Base-by-base conservation (phyloP, 2,329 filamentous ascomycete genomes). In the Fusarium nisikadoi region DNA sequence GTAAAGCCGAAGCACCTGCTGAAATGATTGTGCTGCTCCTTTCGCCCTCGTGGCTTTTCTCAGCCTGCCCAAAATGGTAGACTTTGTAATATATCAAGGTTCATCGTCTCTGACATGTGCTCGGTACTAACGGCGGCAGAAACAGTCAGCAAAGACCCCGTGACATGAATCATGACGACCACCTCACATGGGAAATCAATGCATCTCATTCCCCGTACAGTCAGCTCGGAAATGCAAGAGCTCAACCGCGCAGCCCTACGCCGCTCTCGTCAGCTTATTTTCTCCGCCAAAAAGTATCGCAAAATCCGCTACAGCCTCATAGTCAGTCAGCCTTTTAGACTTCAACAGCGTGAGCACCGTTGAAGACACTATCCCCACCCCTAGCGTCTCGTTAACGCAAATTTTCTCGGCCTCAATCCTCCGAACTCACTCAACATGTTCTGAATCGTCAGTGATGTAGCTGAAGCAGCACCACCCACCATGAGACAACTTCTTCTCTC, bases 401-500 rank as follows among this genome's bases (percentile, higher is more conserved):
- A 77, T 72, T 77, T 77, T 77, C 56, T 41, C 72, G n/a, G 50
- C 41, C 47, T 62, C 50, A 56, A 36, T 46, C 45, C 55, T 59
- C 55, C 38, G 17, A 50, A 36, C 60, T 57, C 54, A 52, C 60
- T 65, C 67, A 63, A 58, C 54, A 63, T 43, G 31, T 54, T 33
- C 67, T n/a, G 55, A 50, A 23, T 36, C 62, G 47, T 35, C 45
- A 75, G 53, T 35, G 31, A 76, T 74, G 71, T 74, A 71, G 61
- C 63, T 62, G 38, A 46, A 64, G n/a, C 31, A 52, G 39, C 60
- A 49, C 14, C 55, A 52, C 12, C 52, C 64, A 72, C 29, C 39
- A 77, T 77, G 75, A 77, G 58, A 65, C 72, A 60, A 39, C 39
- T 52, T 39, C 33, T 74, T 41, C 12, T 76, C 45, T 17, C 68